These are phyloP conservation scores for Exophiala phaeomuriformis DNA, from an alignment of 2,329 filamentous ascomycete genomes.

Conservation along the genomic window DNA sequence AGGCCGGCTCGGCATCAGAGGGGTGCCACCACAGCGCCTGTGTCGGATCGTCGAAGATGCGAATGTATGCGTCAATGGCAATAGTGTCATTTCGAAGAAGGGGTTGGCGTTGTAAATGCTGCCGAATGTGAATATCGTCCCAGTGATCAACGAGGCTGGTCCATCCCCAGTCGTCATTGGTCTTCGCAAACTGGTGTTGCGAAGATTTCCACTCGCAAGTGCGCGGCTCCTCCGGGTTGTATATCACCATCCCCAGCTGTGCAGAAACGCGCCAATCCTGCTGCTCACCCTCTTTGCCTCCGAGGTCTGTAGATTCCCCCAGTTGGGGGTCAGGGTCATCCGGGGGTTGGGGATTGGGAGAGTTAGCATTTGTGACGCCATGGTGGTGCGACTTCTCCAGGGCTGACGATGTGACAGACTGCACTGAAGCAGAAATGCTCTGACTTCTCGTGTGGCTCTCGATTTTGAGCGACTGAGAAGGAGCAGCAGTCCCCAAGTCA, in stretches of 20 bases:
- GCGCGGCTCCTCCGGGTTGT: constrained; percentile 57
- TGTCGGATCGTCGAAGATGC: constrained; percentile 54
- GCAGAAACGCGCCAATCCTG: constrained; percentile 47
- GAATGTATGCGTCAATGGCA: constrained; percentile 55
- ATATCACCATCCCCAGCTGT: constrained; percentile 55
- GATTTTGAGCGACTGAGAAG: constrained; percentile 8
- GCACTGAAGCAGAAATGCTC: constrained; percentile 5
- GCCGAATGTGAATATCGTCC: constrained; percentile 52
- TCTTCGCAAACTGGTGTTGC: constrained; percentile 52
- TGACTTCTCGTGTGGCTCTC: constrained; percentile 1
- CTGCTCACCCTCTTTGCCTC: constrained; percentile 9
- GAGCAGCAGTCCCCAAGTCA: constrained; percentile 30
- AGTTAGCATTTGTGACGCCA: neutral
- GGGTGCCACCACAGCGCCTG: constrained; percentile 55
- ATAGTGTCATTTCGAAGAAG: constrained; percentile 55
- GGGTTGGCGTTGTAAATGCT: constrained; percentile 51
- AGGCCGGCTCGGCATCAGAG: constrained; percentile 42
- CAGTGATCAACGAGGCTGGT: constrained; percentile 54
- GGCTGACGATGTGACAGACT: neutral
- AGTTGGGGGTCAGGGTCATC: constrained; percentile 1
- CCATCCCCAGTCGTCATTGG: constrained; percentile 58
- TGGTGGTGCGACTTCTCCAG: constrained; percentile 9
- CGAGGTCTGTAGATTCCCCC: neutral
- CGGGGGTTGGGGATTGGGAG: neutral
- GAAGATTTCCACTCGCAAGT: constrained; percentile 51